Evolutionary conservation across 148 eudicot genomes (phyloP).

Genomic region (Drosera capensis): DNA sequence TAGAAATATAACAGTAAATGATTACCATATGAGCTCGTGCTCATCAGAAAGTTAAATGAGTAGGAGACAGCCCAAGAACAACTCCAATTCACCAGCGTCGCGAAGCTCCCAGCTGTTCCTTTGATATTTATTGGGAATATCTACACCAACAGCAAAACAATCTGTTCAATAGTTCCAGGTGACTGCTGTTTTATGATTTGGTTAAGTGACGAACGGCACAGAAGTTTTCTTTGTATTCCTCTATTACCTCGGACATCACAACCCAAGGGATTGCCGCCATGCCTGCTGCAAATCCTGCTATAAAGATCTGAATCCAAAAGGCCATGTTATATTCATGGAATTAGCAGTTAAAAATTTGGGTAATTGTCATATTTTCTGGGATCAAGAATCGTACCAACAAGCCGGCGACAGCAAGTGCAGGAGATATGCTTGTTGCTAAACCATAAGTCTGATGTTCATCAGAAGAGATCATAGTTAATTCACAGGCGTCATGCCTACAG

Average conservation of each 20-base stretch:
- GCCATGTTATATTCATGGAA: no score
- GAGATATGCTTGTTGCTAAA: not conserved
- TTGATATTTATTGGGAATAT: conserved; percentile 2
- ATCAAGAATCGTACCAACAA: conserved; percentile 7
- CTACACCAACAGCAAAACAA: not conserved
- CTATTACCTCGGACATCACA: conserved; percentile 80
- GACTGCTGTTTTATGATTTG: no score
- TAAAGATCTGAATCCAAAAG: no score
- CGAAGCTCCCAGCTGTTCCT: conserved; percentile 3
- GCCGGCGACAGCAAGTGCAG: conserved; percentile 4
- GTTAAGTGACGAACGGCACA: not conserved
- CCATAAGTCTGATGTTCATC: conserved; percentile 2
- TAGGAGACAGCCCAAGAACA: conserved; percentile 4
- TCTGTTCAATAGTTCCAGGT: no score
- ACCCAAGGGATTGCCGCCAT: conserved; percentile 98
- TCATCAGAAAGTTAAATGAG: conserved; percentile 5
- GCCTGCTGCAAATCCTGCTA: conserved; percentile 67
- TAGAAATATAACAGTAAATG: not conserved
- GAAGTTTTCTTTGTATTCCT: no score
- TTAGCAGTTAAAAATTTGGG: no score
- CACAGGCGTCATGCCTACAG: not conserved
- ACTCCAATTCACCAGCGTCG: conserved; percentile 2
- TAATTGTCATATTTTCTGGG: no score
- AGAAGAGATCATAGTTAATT: not conserved
- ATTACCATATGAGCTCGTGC: conserved; percentile 1